Conservation (phyloP, 768 basidiomycete species). For the Plicaturopsis crispa region DNA sequence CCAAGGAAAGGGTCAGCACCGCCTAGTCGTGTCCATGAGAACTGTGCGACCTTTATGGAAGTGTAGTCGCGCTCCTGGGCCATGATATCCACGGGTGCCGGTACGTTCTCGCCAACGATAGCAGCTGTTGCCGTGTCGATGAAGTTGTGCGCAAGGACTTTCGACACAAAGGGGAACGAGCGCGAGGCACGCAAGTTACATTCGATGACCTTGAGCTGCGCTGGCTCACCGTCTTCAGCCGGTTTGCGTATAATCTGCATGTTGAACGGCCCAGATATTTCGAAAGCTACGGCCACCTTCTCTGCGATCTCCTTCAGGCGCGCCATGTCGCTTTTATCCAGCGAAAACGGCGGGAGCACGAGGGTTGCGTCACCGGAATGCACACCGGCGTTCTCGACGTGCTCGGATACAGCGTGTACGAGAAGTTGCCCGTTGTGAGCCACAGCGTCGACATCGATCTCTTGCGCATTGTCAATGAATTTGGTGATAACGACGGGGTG, state of each 20-base stretch:
- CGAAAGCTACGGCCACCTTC: slow-evolving; percentile 91
- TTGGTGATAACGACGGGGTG: slow-evolving; percentile 99
- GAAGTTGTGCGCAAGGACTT: slow-evolving; percentile 96
- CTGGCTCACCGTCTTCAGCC: slow-evolving; percentile 42
- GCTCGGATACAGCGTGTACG: slow-evolving; percentile 94
- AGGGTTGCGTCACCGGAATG: slow-evolving; percentile 98
- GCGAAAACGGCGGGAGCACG: slow-evolving; percentile 89
- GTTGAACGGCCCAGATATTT: slow-evolving; percentile 98
- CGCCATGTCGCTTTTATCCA: slow-evolving; percentile 65
- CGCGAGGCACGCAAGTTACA: slow-evolving; percentile 97
- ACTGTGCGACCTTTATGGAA: slow-evolving; percentile 96
- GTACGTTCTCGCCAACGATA: slow-evolving; percentile 80
- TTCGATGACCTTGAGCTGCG: slow-evolving; percentile 93
- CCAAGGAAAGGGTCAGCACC: slow-evolving; percentile 97
- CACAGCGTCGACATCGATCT: slow-evolving; percentile 97
- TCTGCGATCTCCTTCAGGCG: slow-evolving; percentile 90
- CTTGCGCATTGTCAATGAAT: slow-evolving; percentile 97
- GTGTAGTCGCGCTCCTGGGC: slow-evolving; percentile 82
- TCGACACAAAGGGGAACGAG: slow-evolving; percentile 98
- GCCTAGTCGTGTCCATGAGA: slow-evolving; percentile 94
- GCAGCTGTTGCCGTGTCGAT: slow-evolving; percentile 90
- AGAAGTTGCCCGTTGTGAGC: slow-evolving; percentile 88
- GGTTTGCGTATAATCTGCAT: slow-evolving; percentile 93
- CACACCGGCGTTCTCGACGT: slow-evolving; percentile 97
- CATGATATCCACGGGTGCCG: slow-evolving; percentile 91